These are phyloP conservation scores for Potentilla sterilis DNA, from an alignment of 306 rosid genomes.

Conservation along the genomic window DNA sequence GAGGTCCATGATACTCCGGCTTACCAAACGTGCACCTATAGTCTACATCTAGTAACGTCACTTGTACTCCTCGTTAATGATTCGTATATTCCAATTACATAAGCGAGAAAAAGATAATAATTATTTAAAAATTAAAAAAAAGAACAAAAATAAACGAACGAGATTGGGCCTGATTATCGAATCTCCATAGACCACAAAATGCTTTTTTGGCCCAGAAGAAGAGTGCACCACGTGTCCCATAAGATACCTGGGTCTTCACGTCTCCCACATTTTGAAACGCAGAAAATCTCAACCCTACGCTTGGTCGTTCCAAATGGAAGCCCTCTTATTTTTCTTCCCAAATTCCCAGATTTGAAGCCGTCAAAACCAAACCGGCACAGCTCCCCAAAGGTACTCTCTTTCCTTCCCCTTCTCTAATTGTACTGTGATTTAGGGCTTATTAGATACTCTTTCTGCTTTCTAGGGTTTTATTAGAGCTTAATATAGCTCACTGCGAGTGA, in stretches of 20 bases:
- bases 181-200: background rate
- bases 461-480: constrained; percentile 44
- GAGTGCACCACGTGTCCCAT: constrained; percentile 29
- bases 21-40: too few relatives aligned
- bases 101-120: too few relatives aligned
- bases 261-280: constrained; percentile 8
- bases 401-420: background rate
- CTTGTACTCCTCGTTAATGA: too few relatives aligned
- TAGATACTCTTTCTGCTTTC: background rate
- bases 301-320: background rate
- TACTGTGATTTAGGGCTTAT: constrained; percentile 22
- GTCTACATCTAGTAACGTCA: too few relatives aligned
- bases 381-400: constrained; percentile 23
- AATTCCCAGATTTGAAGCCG: background rate
- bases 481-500: constrained; percentile 34
- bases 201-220: background rate
- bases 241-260: background rate
- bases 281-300: constrained; percentile 1
- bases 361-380: background rate
- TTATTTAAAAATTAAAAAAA: too few relatives aligned
- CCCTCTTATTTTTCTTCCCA: background rate
- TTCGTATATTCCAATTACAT: too few relatives aligned
- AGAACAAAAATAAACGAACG: background rate
- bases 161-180: background rate
- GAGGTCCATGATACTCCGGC: too few relatives aligned